These are phyloP conservation scores for Madurella mycetomatis DNA, from an alignment of 2,329 filamentous ascomycete species.

Conservation along the genomic window DNA sequence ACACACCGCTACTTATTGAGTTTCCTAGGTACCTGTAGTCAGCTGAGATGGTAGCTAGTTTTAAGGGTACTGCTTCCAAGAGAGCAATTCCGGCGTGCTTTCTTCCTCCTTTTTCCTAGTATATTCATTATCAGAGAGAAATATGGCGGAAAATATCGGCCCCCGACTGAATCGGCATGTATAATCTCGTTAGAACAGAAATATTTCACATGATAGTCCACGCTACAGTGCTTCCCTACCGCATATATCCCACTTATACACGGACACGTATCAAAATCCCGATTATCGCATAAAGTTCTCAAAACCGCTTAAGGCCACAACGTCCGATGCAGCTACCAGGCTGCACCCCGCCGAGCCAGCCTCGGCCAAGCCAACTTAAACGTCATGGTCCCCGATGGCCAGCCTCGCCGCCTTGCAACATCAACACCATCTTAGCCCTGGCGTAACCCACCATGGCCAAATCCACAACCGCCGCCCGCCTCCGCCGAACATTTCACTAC, in stretches of 20 bases:
- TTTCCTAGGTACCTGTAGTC: too few species aligned
- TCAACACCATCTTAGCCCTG: background rate
- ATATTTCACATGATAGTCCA: too few species aligned
- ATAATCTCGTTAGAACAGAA: too few species aligned
- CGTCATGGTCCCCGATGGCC: conserved; percentile 4
- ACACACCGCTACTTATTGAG: background rate
- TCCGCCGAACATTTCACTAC: conserved; percentile 76
- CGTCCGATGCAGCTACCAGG: background rate
- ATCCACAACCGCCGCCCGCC: conserved; percentile 47
- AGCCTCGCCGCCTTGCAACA: background rate
- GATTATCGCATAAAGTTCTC: too few species aligned
- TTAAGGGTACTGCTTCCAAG: too few species aligned
- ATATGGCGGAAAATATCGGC: too few species aligned
- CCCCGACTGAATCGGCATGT: too few species aligned
- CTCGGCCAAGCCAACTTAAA: background rate
- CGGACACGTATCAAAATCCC: too few species aligned
- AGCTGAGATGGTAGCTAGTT: too few species aligned
- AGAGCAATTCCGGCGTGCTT: background rate
- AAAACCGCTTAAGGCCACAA: background rate
- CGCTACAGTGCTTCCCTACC: too few species aligned
- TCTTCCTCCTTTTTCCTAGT: background rate
- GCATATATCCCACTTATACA: too few species aligned
- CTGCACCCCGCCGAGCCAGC: background rate
- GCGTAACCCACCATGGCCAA: conserved; percentile 5
- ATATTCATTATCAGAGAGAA: too few species aligned